A percentile compares a stretch with the other conserved stretches of the same genome.
phyloP scores from a whole-genome alignment of 2,329 filamentous ascomycete genomes.

The Paracorniculantispora psalliotae region DNA sequence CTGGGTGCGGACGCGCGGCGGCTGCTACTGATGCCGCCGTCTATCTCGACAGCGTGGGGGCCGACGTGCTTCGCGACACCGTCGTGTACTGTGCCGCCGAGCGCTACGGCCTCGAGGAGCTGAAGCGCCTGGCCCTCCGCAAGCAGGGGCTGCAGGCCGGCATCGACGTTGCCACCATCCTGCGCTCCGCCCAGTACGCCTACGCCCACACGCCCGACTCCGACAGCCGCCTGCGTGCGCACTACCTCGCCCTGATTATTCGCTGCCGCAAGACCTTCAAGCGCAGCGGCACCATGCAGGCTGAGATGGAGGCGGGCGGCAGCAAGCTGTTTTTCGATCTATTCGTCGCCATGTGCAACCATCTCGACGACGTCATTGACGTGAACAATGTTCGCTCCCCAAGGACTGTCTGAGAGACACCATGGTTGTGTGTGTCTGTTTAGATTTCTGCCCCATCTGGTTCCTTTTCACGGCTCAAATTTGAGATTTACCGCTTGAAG shows the following conservation, averaged over 20 bases:
- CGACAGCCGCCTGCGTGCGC: constrained; percentile 87
- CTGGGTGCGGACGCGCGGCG: constrained; percentile 31
- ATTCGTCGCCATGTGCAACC: constrained; percentile 97
- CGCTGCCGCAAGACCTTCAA: constrained; percentile 96
- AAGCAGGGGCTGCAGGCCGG: constrained; percentile 93
- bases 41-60: constrained; percentile 67
- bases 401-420: constrained; percentile 48
- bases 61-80: constrained; percentile 82
- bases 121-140: constrained; percentile 84
- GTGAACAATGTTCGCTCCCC: constrained; percentile 64
- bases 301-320: constrained; percentile 91
- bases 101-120: constrained; percentile 83
- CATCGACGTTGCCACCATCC: constrained; percentile 86
- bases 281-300: constrained; percentile 97
- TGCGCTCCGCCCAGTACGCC: constrained; percentile 89
- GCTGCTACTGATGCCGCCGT: constrained; percentile 52
- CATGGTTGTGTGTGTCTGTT: background rate
- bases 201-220: constrained; percentile 93
- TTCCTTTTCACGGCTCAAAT: constrained; percentile 18
- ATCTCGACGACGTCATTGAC: constrained; percentile 92
- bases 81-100: constrained; percentile 92
- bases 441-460: background rate
- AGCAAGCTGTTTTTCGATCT: constrained; percentile 95
- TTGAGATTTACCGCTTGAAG: constrained; percentile 14
- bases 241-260: constrained; percentile 96